Conservation (phyloP, 1,284 basidiomycete species). For the Apiotrichum akiyoshidainum region DNA sequence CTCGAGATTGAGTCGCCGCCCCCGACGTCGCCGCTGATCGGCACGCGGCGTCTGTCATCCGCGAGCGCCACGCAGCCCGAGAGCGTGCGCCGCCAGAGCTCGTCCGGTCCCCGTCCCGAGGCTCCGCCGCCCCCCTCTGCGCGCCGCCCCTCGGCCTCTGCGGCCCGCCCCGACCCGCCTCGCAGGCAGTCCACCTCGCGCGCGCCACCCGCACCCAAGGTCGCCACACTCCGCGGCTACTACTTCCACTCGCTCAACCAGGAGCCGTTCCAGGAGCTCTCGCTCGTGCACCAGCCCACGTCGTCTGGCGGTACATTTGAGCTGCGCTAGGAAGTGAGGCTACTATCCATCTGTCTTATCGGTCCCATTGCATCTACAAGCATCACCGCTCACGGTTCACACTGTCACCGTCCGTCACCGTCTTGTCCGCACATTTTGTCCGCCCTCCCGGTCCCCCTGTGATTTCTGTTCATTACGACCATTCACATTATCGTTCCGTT, state of each 20-base stretch:
- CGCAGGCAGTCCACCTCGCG: conserved; percentile 24
- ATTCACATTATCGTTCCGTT: too few species aligned
- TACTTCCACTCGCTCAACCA: conserved; percentile 72
- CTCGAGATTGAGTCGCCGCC: conserved; percentile 23
- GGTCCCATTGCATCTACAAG: too few species aligned
- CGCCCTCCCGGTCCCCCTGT: too few species aligned
- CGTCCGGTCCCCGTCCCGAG: conserved; percentile 1
- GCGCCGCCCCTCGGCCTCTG: not conserved
- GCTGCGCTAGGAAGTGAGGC: conserved; percentile 38
- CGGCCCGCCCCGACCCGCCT: conserved; percentile 14
- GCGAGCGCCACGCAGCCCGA: conserved; percentile 13
- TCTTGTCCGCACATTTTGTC: too few species aligned
- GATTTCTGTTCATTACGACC: too few species aligned
- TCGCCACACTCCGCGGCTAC: conserved; percentile 56
- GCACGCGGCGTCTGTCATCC: conserved; percentile 15
- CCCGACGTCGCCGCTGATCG: conserved; percentile 26
- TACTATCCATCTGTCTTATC: too few species aligned
- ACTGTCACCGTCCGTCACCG: too few species aligned
- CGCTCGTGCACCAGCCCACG: conserved; percentile 50
- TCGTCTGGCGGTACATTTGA: conserved; percentile 44
- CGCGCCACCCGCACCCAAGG: conserved; percentile 22
- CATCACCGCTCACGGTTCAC: too few species aligned
- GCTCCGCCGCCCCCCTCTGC: conserved; percentile 16
- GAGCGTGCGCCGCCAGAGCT: conserved; percentile 22
- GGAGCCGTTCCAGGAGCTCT: conserved; percentile 53